Base-by-base conservation (phyloP, 2,329 filamentous ascomycete genomes). In the Colletotrichum phormii region DNA sequence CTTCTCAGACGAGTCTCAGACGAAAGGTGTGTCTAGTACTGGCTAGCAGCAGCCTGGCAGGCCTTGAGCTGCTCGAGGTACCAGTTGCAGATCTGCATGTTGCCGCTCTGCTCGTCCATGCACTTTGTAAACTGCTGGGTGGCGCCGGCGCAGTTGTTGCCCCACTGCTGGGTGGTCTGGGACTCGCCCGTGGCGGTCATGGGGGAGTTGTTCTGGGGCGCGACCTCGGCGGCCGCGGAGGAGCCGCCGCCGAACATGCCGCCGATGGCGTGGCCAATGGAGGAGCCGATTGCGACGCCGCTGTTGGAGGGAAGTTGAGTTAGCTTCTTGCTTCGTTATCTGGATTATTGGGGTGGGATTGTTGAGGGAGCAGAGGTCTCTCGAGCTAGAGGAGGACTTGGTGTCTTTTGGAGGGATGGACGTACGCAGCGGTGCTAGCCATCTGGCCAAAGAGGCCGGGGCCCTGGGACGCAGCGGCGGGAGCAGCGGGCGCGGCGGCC, bases 61-160 rank as follows among this genome's bases (percentile, higher is more conserved):
- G 94, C 93, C 89, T 95, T 96, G 84, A 99, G 89, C 90, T 99
- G 96, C 84, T 99, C 97, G 79, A 99, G 87, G 84, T 99, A 99
- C 95, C 96, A 99, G 77, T 94, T 93, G 87, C 97, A 99, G 81
- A 98, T 97, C 81, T 93, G 92, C 93, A 99, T 91, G 86, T 97
- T 95, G 78, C 97, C 97, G 81, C 91, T 87, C 84, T 99, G 93
- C 81, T 98, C 94, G 84, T 98, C 95, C 92, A 99, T 93, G 89
- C 97, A 99, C 87, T 92, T 93, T 80, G 95, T 95, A 89, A 99
- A 98, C 85, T 90, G 91, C 84, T 92, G 91, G 67, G 95, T 91
- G 78, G 97, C 95, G 67, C 88, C 90, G 75, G 91, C 91, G 86
- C 97, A 99, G 82, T 93, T 93, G 84, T 85, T 88, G 75, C 78